Evolutionary conservation across 2,329 filamentous ascomycete genomes (phyloP).

Genomic region (Diaporthe helianthi): DNA sequence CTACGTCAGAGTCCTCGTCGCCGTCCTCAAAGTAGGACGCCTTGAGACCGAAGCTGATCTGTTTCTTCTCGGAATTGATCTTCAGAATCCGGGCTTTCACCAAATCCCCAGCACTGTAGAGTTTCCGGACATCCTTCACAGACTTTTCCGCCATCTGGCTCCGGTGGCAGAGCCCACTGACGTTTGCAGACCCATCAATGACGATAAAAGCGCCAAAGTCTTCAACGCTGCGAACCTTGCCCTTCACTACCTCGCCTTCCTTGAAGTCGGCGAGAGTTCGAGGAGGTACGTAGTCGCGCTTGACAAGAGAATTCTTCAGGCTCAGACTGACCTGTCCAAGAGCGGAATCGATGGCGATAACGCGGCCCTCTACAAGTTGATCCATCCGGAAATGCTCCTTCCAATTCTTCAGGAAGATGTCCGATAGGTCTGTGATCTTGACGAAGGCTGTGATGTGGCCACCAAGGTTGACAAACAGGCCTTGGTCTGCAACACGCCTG

Average conservation of each 20-base stretch:
- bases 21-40: constrained; percentile 82
- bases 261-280: constrained; percentile 79
- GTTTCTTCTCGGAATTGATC: constrained; percentile 75
- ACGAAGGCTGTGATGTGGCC: constrained; percentile 83
- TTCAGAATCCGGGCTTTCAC: constrained; percentile 91
- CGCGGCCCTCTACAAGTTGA: constrained; percentile 87
- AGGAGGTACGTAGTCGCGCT: constrained; percentile 77
- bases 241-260: constrained; percentile 82
- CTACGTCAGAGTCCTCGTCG: constrained; percentile 56
- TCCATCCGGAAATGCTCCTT: constrained; percentile 87
- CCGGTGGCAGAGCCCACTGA: constrained; percentile 92
- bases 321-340: constrained; percentile 82
- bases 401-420: constrained; percentile 94
- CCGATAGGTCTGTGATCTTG: constrained; percentile 86
- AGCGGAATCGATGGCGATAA: constrained; percentile 73
- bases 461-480: constrained; percentile 85
- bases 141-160: constrained; percentile 88
- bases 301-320: constrained; percentile 83
- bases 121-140: constrained; percentile 83
- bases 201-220: constrained; percentile 96
- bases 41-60: constrained; percentile 90
- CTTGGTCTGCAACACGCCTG: constrained; percentile 87
- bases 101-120: constrained; percentile 89
- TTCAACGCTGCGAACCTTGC: constrained; percentile 91
- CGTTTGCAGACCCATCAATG: constrained; percentile 83